A percentile compares a stretch with the other conserved stretches of the same genome.
These are phyloP conservation scores for Annulohypoxylon maeteangense DNA, from an alignment of 495 filamentous ascomycete genomes.

Conservation along the genomic window DNA sequence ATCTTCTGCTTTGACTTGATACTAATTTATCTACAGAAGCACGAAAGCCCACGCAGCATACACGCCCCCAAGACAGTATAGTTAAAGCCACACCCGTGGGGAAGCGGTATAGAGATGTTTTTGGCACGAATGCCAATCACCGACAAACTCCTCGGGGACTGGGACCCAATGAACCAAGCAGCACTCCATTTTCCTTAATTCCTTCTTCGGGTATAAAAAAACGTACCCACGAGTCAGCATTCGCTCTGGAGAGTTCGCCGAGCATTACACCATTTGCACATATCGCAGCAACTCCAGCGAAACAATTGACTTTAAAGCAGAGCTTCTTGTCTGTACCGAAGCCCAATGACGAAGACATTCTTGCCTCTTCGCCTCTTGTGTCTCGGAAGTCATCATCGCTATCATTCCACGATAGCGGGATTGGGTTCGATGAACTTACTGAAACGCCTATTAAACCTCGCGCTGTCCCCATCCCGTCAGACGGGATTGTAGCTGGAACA, in stretches of 20 bases:
- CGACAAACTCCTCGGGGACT: conserved; percentile 22
- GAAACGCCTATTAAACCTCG: conserved; percentile 54
- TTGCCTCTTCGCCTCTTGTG: conserved; percentile 57
- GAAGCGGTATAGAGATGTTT: conserved; percentile 61
- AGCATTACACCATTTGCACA: conserved; percentile 12
- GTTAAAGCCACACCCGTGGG: conserved; percentile 82
- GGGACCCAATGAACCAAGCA: conserved; percentile 40
- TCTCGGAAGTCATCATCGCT: conserved; percentile 61
- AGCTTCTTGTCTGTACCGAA: conserved; percentile 36
- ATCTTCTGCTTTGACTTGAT: conserved; percentile 1
- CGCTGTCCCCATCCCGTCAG: conserved; percentile 12
- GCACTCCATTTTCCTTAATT: conserved; percentile 33
- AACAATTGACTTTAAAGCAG: conserved; percentile 10
- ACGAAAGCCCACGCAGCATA: conserved; percentile 72
- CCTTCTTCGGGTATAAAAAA: conserved; percentile 54
- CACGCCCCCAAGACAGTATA: conserved; percentile 61
- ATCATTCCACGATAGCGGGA: conserved; percentile 45
- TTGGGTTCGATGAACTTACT: conserved; percentile 52
- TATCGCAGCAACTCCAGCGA: conserved; percentile 49
- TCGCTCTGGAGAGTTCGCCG: conserved; percentile 27
- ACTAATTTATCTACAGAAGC: conserved; percentile 60
- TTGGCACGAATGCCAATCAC: conserved; percentile 32
- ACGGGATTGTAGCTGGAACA: conserved; percentile 36
- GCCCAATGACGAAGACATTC: conserved; percentile 35
- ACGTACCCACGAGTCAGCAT: conserved; percentile 37